These are phyloP conservation scores for Kandelia obovata DNA, from an alignment of 345 rosid genomes.

Conservation along the genomic window DNA sequence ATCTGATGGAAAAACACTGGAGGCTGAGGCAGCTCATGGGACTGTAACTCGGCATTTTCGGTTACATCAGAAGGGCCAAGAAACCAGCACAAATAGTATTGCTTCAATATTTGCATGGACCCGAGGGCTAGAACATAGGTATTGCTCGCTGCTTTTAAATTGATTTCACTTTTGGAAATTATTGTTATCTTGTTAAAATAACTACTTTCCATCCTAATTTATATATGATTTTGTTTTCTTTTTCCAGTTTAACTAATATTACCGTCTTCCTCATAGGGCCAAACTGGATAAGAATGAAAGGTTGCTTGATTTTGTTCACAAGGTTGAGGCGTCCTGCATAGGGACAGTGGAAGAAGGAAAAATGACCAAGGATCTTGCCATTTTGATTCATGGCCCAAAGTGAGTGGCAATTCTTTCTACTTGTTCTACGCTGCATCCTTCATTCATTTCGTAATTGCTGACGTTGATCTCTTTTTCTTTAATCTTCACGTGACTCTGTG, in stretches of 20 bases:
- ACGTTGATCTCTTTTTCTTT: neutral
- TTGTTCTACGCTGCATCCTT: neutral
- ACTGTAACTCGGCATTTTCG: slow-evolving; percentile 96
- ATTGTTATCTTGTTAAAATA: too few species aligned
- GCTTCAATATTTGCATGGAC: slow-evolving; percentile 99
- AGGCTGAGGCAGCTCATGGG: slow-evolving; percentile 99
- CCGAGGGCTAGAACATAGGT: slow-evolving; percentile 91
- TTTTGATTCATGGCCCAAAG: slow-evolving; percentile 79
- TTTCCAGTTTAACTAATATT: too few species aligned
- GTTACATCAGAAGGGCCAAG: slow-evolving; percentile 85
- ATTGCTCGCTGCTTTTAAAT: slow-evolving; percentile 18
- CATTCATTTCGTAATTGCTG: neutral
- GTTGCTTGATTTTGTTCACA: slow-evolving; percentile 68
- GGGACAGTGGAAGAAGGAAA: slow-evolving; percentile 82
- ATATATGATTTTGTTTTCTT: too few species aligned
- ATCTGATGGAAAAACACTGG: slow-evolving; percentile 88
- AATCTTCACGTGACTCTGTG: too few species aligned
- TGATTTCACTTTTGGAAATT: neutral
- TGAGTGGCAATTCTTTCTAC: slow-evolving; percentile 28
- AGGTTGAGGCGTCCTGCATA: slow-evolving; percentile 82
- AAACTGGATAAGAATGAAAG: slow-evolving; percentile 75
- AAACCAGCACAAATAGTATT: slow-evolving; percentile 95
- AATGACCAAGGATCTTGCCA: slow-evolving; percentile 97
- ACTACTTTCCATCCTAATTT: too few species aligned
- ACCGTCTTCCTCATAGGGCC: slow-evolving; percentile 46